Percentiles rank a stretch among this genome's conserved stretches.
Conservation (phyloP, 352 stramenopile genomes). For the Phytophthora melonis region DNA sequence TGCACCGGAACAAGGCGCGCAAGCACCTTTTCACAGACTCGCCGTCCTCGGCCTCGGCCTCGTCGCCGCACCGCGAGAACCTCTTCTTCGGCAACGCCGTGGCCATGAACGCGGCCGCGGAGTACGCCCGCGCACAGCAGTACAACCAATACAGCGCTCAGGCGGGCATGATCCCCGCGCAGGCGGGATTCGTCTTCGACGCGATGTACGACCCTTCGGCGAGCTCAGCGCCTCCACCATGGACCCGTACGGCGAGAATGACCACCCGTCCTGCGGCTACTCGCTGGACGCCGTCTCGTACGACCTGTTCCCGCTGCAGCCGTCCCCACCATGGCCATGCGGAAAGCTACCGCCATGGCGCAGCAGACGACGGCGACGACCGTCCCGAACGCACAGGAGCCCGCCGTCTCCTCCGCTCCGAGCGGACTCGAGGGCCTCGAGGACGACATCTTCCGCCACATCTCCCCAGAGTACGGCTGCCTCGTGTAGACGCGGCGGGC, state of each 20-base stretch:
- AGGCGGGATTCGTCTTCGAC: slow-evolving; percentile 48
- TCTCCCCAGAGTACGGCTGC: slow-evolving; percentile 86
- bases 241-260: slow-evolving; percentile 60
- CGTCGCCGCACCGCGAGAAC: slow-evolving; percentile 42
- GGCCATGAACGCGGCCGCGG: slow-evolving; percentile 31
- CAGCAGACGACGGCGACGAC: slow-evolving; percentile 11
- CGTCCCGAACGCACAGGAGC: slow-evolving; percentile 11
- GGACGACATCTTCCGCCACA: slow-evolving; percentile 87
- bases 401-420: slow-evolving; percentile 9
- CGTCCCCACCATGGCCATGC: slow-evolving; percentile 58
- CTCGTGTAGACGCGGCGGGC: slow-evolving; percentile 54
- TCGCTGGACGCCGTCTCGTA: slow-evolving; percentile 61
- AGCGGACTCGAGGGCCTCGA: slow-evolving; percentile 48
- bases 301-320: slow-evolving; percentile 62
- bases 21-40: slow-evolving; percentile 61
- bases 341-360: slow-evolving; percentile 31
- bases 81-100: slow-evolving; percentile 48
- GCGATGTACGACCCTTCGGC: slow-evolving; percentile 57
- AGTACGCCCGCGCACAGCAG: slow-evolving; percentile 34
- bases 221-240: slow-evolving; percentile 47
- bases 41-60: slow-evolving; percentile 45
- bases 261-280: slow-evolving; percentile 57
- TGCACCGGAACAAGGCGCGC: slow-evolving; percentile 47
- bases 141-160: slow-evolving; percentile 32
- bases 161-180: slow-evolving; percentile 23